phyloP scores from a whole-genome alignment of 73 alveolate genomes.

The Durusdinium trenchii region DNA sequence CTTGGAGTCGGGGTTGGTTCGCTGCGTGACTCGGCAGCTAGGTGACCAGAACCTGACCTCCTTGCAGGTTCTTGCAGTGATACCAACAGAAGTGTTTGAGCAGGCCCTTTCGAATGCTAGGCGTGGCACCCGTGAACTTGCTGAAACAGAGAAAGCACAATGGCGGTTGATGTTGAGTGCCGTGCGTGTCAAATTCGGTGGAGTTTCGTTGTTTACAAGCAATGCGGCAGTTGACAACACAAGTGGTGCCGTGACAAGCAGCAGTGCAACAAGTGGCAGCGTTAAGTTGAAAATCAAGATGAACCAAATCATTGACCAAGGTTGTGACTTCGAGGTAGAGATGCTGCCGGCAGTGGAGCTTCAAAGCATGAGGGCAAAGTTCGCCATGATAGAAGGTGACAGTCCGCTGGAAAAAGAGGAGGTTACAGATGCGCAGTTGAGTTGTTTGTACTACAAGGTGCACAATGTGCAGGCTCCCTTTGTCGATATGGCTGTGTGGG shows the following conservation, averaged over 20 bases:
- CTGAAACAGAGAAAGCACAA: neutral
- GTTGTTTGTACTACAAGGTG: neutral
- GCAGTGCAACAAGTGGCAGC: neutral
- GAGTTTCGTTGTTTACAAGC: neutral
- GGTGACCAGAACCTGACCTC: neutral
- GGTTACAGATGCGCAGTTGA: neutral
- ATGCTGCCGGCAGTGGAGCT: neutral
- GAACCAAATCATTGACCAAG: neutral
- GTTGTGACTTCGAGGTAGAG: neutral
- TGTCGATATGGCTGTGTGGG: conserved; percentile 9
- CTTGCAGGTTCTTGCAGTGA: neutral
- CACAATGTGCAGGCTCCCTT: neutral
- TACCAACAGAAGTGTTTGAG: neutral
- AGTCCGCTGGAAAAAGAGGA: neutral
- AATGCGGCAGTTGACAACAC: neutral
- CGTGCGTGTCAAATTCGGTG: neutral
- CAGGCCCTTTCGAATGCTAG: neutral
- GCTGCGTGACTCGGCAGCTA: neutral
- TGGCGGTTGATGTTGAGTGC: neutral
- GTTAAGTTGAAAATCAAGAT: neutral
- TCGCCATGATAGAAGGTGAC: neutral
- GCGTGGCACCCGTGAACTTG: neutral
- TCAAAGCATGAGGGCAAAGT: neutral
- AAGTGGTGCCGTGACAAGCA: too few species aligned
- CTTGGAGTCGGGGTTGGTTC: neutral